phyloP scores from a whole-genome alignment of 345 rosid species.

The Pistacia integerrima region DNA sequence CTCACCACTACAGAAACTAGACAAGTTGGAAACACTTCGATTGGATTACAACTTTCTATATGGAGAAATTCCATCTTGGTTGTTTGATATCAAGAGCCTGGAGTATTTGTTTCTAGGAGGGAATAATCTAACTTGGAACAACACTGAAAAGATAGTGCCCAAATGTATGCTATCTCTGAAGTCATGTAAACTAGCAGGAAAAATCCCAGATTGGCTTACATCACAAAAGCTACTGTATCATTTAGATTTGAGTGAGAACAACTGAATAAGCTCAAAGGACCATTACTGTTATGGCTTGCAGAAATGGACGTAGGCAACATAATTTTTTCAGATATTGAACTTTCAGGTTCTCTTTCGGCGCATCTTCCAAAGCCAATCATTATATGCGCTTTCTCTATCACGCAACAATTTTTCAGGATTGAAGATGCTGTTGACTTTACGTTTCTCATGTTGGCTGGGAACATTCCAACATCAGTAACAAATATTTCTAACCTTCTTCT shows the following conservation, averaged over 20 bases:
- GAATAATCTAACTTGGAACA: conserved; percentile 42
- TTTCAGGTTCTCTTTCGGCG: conserved; percentile 43
- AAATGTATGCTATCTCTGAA: conserved; percentile 36
- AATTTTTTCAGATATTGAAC: conserved; percentile 40
- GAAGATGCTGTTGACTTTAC: conserved; percentile 27
- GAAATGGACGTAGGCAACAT: conserved; percentile 28
- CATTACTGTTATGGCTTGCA: conserved; percentile 39
- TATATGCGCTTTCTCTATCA: conserved; percentile 32
- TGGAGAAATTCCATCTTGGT: conserved; percentile 44
- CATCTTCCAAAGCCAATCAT: conserved; percentile 31
- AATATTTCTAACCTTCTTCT: conserved; percentile 29
- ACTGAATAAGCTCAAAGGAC: conserved; percentile 29
- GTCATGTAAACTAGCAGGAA: conserved; percentile 40
- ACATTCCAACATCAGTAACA: conserved; percentile 31
- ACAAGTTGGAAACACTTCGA: conserved; percentile 30
- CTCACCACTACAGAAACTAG: conserved; percentile 29
- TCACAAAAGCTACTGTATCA: conserved; percentile 29
- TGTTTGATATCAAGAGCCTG: conserved; percentile 38
- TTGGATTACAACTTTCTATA: conserved; percentile 31
- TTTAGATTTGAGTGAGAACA: conserved; percentile 46
- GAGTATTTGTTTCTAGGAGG: conserved; percentile 34
- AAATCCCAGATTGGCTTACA: conserved; percentile 45
- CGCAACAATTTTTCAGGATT: conserved; percentile 45
- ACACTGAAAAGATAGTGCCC: conserved; percentile 23
- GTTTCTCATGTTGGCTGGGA: conserved; percentile 30